These are phyloP conservation scores for Rubroshorea leprosula DNA, from an alignment of 345 rosid species.

Conservation along the genomic window DNA sequence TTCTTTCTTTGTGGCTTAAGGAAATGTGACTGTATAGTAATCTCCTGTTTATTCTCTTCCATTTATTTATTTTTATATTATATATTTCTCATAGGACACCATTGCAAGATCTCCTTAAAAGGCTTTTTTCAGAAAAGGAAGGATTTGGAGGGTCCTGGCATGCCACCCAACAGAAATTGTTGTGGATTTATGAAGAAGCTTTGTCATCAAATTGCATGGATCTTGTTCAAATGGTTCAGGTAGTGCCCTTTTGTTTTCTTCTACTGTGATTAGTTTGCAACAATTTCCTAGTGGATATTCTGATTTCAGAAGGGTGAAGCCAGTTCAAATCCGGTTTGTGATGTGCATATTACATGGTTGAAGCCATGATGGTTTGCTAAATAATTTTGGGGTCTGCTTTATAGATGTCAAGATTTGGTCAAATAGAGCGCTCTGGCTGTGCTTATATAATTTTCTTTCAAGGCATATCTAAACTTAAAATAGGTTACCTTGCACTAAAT, in stretches of 20 bases:
- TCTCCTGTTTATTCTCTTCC: background rate
- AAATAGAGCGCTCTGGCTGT: background rate
- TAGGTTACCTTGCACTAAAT: background rate
- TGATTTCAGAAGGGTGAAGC: slow-evolving; percentile 6
- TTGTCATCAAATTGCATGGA: slow-evolving; percentile 58
- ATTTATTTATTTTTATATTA: slow-evolving; percentile 13
- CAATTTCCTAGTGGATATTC: background rate
- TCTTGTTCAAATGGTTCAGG: slow-evolving; percentile 77
- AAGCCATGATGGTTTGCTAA: slow-evolving; percentile 9
- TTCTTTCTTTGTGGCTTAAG: background rate
- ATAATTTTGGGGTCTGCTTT: slow-evolving; percentile 10
- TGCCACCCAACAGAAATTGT: slow-evolving; percentile 52
- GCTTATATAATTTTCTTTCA: background rate
- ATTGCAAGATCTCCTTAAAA: slow-evolving; percentile 67
- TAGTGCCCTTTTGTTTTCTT: slow-evolving; percentile 23
- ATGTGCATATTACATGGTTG: slow-evolving; percentile 13
- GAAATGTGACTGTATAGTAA: background rate
- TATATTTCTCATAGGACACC: slow-evolving; percentile 43
- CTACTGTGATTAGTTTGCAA: background rate
- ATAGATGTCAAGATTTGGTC: background rate
- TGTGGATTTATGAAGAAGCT: slow-evolving; percentile 59
- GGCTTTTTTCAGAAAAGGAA: slow-evolving; percentile 54
- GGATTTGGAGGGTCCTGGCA: slow-evolving; percentile 54
- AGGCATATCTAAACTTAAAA: background rate
- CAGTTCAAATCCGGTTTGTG: slow-evolving; percentile 10